Evolutionary conservation across 768 basidiomycete species (phyloP).

Genomic region (Gloeostereum incarnatum): DNA sequence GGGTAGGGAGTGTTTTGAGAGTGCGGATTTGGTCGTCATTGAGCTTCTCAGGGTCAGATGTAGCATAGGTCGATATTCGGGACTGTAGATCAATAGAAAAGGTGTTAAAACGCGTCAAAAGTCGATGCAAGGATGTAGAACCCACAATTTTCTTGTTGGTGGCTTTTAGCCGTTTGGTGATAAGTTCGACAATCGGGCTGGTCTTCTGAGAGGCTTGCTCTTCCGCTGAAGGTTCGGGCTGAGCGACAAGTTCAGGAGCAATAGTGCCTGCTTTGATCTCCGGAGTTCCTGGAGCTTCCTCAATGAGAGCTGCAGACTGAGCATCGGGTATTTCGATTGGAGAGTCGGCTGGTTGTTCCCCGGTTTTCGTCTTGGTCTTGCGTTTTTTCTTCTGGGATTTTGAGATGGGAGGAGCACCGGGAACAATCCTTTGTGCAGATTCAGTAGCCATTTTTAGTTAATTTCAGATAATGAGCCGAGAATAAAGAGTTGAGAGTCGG

Average conservation of each 20-base stretch:
- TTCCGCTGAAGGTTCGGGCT: slow-evolving; percentile 30
- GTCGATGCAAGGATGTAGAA: slow-evolving; percentile 8
- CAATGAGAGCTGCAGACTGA: slow-evolving; percentile 33
- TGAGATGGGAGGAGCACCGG: slow-evolving; percentile 64
- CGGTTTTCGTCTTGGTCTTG: slow-evolving; percentile 35
- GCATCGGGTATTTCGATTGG: slow-evolving; percentile 37
- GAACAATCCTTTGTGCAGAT: slow-evolving; percentile 47
- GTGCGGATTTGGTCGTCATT: slow-evolving; percentile 83
- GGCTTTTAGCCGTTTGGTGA: slow-evolving; percentile 69
- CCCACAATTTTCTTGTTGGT: slow-evolving; percentile 80
- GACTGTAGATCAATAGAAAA: slow-evolving; percentile 30
- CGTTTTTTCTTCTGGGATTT: slow-evolving; percentile 71
- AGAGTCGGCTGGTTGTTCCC: slow-evolving; percentile 35
- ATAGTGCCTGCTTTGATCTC: slow-evolving; percentile 39
- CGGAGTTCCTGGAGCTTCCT: slow-evolving; percentile 36
- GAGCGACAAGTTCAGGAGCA: slow-evolving; percentile 35
- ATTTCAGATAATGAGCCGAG: too few species aligned
- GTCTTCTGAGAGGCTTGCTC: slow-evolving; percentile 38
- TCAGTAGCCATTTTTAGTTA: slow-evolving; percentile 12
- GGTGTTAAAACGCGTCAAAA: background rate
- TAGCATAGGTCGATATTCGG: slow-evolving; percentile 63
- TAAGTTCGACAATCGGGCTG: slow-evolving; percentile 70
- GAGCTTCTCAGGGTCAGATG: slow-evolving; percentile 59
- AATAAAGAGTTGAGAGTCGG: too few species aligned
- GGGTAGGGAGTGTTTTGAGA: slow-evolving; percentile 59